phyloP scores from a whole-genome alignment of 345 rosid genomes.

The Citrus trifoliata region DNA sequence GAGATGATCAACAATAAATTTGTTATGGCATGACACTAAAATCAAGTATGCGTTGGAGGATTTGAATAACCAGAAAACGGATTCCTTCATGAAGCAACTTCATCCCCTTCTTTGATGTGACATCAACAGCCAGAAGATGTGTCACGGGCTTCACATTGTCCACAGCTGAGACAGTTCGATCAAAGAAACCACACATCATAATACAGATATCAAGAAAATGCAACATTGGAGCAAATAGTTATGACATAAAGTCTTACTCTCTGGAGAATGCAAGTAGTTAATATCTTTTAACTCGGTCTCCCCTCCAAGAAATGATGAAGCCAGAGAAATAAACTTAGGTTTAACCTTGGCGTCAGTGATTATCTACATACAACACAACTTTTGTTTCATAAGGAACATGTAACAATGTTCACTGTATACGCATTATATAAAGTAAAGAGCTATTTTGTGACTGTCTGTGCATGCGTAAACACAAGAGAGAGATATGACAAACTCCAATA shows the following conservation, averaged over 20 bases:
- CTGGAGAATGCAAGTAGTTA: constrained; percentile 81
- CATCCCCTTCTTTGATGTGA: constrained; percentile 68
- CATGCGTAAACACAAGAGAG: background rate
- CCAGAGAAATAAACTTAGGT: constrained; percentile 66
- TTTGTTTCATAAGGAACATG: background rate
- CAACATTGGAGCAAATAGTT: constrained; percentile 7
- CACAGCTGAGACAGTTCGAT: constrained; percentile 46
- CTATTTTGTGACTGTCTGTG: background rate
- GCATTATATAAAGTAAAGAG: constrained; percentile 2
- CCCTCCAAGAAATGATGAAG: constrained; percentile 54
- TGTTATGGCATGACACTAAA: background rate
- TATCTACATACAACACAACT: constrained; percentile 49
- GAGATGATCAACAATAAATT: constrained; percentile 1
- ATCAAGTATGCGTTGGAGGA: background rate
- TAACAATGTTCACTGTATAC: background rate
- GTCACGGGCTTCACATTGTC: constrained; percentile 94
- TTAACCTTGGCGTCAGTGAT: constrained; percentile 56
- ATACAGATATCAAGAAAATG: constrained; percentile 15
- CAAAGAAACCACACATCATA: constrained; percentile 19
- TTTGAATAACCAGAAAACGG: constrained; percentile 63
- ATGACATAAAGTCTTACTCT: constrained; percentile 46
- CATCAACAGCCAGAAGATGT: constrained; percentile 88
- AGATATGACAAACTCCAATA: background rate
- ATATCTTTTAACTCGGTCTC: constrained; percentile 61
- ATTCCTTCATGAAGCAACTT: constrained; percentile 88